Percentiles rank a stretch among this genome's conserved stretches.
These are phyloP conservation scores for Multifurca ochricompacta DNA, from an alignment of 768 basidiomycete species.

Conservation along the genomic window DNA sequence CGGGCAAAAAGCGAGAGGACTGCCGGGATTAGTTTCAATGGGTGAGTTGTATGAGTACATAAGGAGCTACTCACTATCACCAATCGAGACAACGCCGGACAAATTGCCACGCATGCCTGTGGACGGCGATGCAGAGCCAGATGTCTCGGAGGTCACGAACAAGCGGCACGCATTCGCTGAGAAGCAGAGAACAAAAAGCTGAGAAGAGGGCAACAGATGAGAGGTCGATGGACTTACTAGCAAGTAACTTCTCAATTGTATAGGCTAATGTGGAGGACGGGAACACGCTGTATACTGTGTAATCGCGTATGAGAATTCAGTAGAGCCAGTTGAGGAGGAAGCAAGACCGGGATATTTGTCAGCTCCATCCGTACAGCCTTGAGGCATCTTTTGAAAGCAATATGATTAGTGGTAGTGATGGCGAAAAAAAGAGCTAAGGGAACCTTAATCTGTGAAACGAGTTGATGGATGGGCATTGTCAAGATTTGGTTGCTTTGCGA, in stretches of 20 bases:
- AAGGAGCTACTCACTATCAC: slow-evolving; percentile 52
- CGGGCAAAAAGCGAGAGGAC: slow-evolving; percentile 76
- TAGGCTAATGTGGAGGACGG: slow-evolving; percentile 57
- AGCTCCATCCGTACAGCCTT: slow-evolving; percentile 71
- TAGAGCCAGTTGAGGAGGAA: neutral
- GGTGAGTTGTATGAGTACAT: neutral
- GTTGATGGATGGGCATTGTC: slow-evolving; percentile 57
- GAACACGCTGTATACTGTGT: slow-evolving; percentile 64
- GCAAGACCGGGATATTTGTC: slow-evolving; percentile 67
- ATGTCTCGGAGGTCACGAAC: slow-evolving; percentile 63
- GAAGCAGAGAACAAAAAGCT: neutral
- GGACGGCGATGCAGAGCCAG: slow-evolving; percentile 42
- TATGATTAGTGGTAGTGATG: neutral
- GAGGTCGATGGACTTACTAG: slow-evolving; percentile 48
- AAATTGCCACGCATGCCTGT: slow-evolving; percentile 42
- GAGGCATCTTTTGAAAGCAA: slow-evolving; percentile 28
- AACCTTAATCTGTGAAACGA: slow-evolving; percentile 69
- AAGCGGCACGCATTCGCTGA: slow-evolving; percentile 73
- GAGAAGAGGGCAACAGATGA: neutral
- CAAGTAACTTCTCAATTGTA: slow-evolving; percentile 73
- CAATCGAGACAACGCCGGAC: slow-evolving; percentile 73
- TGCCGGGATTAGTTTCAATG: slow-evolving; percentile 24
- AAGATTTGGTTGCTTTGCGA: slow-evolving; percentile 75
- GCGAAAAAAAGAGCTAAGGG: slow-evolving; percentile 1
- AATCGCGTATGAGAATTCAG: neutral